Evolutionary conservation across 768 basidiomycete species (phyloP), one percentile per base, ranked within the genome.

Genomic region (Cystobasidium onofrii): DNA sequence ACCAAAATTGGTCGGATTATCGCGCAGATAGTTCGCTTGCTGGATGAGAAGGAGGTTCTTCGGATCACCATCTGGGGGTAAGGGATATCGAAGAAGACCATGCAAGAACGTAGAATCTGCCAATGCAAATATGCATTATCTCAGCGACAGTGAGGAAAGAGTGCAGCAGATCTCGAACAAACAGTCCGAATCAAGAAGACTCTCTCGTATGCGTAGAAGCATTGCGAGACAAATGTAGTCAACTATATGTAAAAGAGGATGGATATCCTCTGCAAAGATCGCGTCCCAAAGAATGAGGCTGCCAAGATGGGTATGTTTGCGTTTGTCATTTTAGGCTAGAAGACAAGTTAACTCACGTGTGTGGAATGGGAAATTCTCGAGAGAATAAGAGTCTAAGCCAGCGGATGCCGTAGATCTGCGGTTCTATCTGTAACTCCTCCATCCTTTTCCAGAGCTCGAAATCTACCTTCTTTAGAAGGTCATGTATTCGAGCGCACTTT

Each of bases 391-490:
- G 83, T 41, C 96, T 86, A 12, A 98, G 83, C 93, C 94, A 98
- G 34, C 96, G 93, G 90, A 98, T 93, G 72, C 91, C 92, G 82
- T 92, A 99, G 23, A 98, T 90, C 80, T 98, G 96, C 3, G 94
- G 93, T 81, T 99, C 96, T 50, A 98, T 88, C 6, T 90, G 90
- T 44, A 87, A 85, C 41, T 85, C 85, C 76, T 91, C 88, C 83
- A 99, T 83, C 64, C 85, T 84, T 74, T 86, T 85, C 84, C 88
- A 89, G 25, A 98, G 82, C 52, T 86, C 80, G 20, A 91, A 91
- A 81, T 99, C 96, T 31, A 90, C 86, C 27, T 84, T 84, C 79
- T 87, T 87, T 23, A 98, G 84, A 31, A 83, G 84, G 1, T 86
- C 86, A 78, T 97, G 93, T 44, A 98, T 86, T 61, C 85, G 84